Evolutionary conservation across 768 basidiomycete genomes (phyloP), one percentile per base, ranked within the genome.

Genomic region (Lactarius quietus): DNA sequence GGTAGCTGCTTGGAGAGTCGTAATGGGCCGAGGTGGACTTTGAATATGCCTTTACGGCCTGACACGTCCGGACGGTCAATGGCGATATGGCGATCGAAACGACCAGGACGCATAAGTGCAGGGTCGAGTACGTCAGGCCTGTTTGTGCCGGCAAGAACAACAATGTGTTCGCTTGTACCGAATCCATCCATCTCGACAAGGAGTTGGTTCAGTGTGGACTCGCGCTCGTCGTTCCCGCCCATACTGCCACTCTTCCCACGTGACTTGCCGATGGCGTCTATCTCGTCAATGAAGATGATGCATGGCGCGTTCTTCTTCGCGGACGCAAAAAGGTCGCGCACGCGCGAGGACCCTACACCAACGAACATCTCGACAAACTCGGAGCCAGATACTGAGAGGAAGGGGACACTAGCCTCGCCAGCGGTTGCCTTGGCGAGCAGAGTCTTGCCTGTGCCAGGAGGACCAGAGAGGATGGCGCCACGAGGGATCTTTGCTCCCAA

Each of bases 321-420:
- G 5, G 91, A 95, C 38, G 95, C 91, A 76, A 99, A 99, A 51
- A 99, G 86, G 77, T 99, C 97, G 56, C 97, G 88, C 14, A 99
- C 97, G 68, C 97, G 87, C 4, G 94, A 95, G 3, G 97, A 95
- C 64, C 97, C 97, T 59, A 98, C 97, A 77, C 97, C 97, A 70
- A 99, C 97, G 74, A 98, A 99, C 95, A 98, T 98, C 79, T 99
- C 97, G 66, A 99, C 95, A 74, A 99, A 98, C 74, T 99, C 97
- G 51, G 96, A 98, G 58, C 97, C 97, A 55, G 96, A 98, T 48
- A 98, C 97, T 28, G 94, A 96, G 64, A 98, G 84, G 89, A 99
- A 99, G 48, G 97, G 96, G 6, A 98, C 96, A 52, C 87, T 90
- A 6, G 97, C 96, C 78, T 99, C 97, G 58, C 97, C 97, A 3